These are phyloP conservation scores for Leptodermis oblonga DNA, from an alignment of 257 asterid genomes.

Conservation along the genomic window DNA sequence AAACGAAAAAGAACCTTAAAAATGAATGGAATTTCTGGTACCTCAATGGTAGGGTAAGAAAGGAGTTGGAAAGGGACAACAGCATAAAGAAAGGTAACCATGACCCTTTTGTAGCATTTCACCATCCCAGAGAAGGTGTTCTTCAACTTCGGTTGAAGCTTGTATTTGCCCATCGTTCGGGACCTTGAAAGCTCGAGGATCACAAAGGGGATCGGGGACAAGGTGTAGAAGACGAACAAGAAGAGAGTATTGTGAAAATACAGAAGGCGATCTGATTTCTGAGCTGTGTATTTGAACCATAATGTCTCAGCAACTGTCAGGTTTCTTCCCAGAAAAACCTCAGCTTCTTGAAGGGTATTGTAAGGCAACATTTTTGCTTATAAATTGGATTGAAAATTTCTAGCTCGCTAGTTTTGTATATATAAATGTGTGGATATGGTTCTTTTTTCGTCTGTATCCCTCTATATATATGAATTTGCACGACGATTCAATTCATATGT, in stretches of 20 bases:
- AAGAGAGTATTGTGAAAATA: slow-evolving; percentile 64
- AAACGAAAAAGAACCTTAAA: background rate
- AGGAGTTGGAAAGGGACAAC: slow-evolving; percentile 62
- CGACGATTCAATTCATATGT: too few relatives aligned
- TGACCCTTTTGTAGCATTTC: slow-evolving; percentile 48
- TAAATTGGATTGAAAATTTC: too few relatives aligned
- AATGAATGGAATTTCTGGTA: slow-evolving; percentile 7
- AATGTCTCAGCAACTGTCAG: slow-evolving; percentile 48
- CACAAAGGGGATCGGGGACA: slow-evolving; percentile 54
- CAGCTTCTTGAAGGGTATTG: slow-evolving; percentile 46
- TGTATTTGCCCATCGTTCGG: slow-evolving; percentile 36
- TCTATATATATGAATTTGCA: too few relatives aligned
- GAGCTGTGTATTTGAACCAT: slow-evolving; percentile 61
- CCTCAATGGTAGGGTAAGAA: slow-evolving; percentile 61
- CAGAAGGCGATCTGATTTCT: slow-evolving; percentile 46
- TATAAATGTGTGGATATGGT: too few relatives aligned
- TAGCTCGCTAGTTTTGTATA: too few relatives aligned
- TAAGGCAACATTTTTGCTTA: slow-evolving; percentile 65
- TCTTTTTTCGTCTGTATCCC: too few relatives aligned
- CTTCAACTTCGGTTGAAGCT: slow-evolving; percentile 57
- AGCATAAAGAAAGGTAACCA: slow-evolving; percentile 40
- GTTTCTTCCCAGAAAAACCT: slow-evolving; percentile 49
- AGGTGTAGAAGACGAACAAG: slow-evolving; percentile 51
- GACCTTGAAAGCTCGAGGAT: slow-evolving; percentile 41
- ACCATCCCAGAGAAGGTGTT: slow-evolving; percentile 48